Conservation (phyloP, 345 rosid genomes). For the Pistacia integerrima region DNA sequence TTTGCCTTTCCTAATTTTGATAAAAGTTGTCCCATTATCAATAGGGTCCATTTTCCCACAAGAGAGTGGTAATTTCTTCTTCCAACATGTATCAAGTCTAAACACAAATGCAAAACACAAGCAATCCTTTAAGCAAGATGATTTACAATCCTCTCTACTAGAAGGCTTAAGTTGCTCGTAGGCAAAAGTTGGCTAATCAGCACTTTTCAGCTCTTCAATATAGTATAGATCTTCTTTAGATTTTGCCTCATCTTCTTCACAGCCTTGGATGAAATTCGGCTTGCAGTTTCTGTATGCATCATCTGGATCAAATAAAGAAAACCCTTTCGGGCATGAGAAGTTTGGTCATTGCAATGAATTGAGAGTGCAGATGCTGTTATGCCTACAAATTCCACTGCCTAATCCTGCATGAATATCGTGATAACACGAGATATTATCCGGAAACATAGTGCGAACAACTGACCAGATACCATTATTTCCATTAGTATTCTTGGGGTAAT, state of each 20-base stretch:
- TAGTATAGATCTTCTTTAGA: constrained; percentile 23
- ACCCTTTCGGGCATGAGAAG: constrained; percentile 39
- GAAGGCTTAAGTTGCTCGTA: constrained; percentile 20
- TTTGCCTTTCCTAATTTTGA: constrained; percentile 28
- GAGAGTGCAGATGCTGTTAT: constrained; percentile 12
- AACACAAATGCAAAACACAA: constrained; percentile 33
- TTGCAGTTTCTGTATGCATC: constrained; percentile 37
- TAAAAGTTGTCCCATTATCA: not conserved
- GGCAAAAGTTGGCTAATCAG: constrained; percentile 38
- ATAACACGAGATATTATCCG: constrained; percentile 9
- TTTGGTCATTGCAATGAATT: not conserved
- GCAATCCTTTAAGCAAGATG: constrained; percentile 44
- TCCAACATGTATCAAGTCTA: constrained; percentile 25
- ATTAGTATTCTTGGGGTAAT: not conserved
- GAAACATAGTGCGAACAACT: not conserved
- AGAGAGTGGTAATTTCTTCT: constrained; percentile 42
- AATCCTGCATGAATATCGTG: too few species aligned
- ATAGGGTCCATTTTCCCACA: constrained; percentile 24
- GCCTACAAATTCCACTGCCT: constrained; percentile 20
- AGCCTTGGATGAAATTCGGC: constrained; percentile 28
- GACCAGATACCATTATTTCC: constrained; percentile 14
- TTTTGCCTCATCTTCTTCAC: constrained; percentile 20
- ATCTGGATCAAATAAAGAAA: constrained; percentile 25
- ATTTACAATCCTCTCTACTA: constrained; percentile 27
- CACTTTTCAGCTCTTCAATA: constrained; percentile 5